These are phyloP conservation scores for Eremothecium coryli DNA, from an alignment of 1,139 yeast species.

Conservation along the genomic window DNA sequence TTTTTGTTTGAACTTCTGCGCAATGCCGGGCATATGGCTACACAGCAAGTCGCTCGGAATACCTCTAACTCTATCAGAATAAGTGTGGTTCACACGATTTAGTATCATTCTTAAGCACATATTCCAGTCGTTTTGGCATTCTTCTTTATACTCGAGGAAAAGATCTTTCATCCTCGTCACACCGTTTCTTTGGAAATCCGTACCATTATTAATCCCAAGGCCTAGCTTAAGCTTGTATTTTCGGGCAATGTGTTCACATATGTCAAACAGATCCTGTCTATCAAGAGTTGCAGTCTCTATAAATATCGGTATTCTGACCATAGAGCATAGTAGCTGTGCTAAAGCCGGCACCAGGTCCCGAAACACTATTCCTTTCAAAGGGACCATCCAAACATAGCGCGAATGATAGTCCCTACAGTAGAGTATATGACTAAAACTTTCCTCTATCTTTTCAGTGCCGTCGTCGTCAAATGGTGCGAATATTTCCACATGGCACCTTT, in stretches of 20 bases:
- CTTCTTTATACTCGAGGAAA: conserved; percentile 14
- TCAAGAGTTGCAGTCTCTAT: conserved; percentile 25
- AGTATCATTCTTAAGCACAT: conserved; percentile 21
- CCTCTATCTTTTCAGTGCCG: conserved; percentile 16
- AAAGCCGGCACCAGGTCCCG: conserved; percentile 17
- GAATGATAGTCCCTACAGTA: conserved; percentile 26
- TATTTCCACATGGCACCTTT: conserved; percentile 27
- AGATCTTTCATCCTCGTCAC: conserved; percentile 16
- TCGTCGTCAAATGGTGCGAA: conserved; percentile 18
- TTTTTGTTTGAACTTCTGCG: conserved; percentile 16
- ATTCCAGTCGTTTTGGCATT: conserved; percentile 24
- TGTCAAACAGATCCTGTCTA: conserved; percentile 24
- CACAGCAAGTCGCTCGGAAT: conserved; percentile 17
- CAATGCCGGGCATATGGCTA: conserved; percentile 12
- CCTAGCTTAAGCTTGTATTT: conserved; percentile 23
- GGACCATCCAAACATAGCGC: conserved; percentile 25
- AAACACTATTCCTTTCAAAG: conserved; percentile 21
- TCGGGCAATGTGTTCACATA: conserved; percentile 21
- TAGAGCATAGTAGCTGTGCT: conserved; percentile 16
- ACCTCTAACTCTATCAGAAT: conserved; percentile 17
- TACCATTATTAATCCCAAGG: conserved; percentile 19
- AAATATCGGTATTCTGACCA: conserved; percentile 25
- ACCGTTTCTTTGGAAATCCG: conserved; percentile 20
- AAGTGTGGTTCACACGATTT: conserved; percentile 14
- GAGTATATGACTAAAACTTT: conserved; percentile 23